Percentiles rank a stretch among this genome's conserved stretches.
phyloP scores from a whole-genome alignment of 1,284 basidiomycete species.

The Cryptococcus hybrid region DNA sequence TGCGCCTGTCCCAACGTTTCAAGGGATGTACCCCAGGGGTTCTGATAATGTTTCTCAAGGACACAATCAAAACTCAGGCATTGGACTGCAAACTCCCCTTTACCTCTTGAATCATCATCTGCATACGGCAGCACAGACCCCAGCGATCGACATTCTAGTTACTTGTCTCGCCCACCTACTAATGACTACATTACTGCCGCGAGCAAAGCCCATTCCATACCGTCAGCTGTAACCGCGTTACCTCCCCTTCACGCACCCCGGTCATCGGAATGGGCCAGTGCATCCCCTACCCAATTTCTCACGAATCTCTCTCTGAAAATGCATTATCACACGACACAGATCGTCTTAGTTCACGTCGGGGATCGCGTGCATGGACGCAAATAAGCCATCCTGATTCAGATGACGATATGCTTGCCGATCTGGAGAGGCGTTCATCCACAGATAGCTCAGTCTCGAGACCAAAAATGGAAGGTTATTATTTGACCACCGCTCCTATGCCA shows the following conservation, averaged over 20 bases:
- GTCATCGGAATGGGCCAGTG: slow-evolving; percentile 16
- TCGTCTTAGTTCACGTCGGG: slow-evolving; percentile 9
- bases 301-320: slow-evolving; percentile 1
- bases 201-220: background rate
- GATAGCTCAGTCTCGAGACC: slow-evolving; percentile 19
- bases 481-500: background rate
- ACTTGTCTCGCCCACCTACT: slow-evolving; percentile 9
- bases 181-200: slow-evolving; percentile 7
- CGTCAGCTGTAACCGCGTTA: slow-evolving; percentile 5
- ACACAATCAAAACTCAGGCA: background rate
- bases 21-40: background rate
- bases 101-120: background rate
- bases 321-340: slow-evolving; percentile 6
- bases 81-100: background rate
- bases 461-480: background rate
- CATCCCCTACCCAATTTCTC: slow-evolving; percentile 27
- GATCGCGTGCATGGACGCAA: slow-evolving; percentile 24
- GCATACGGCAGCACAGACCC: background rate
- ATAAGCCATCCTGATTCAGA: slow-evolving; percentile 40
- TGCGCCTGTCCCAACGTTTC: slow-evolving; percentile 13
- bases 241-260: slow-evolving; percentile 5
- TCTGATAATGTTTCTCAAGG: background rate
- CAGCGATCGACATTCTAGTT: background rate
- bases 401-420: slow-evolving; percentile 28
- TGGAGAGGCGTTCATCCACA: slow-evolving; percentile 37